Percentiles rank a stretch among this genome's conserved stretches.
phyloP scores from a whole-genome alignment of 2,329 filamentous ascomycete genomes.

The Berkeleyomyces rouxiae region DNA sequence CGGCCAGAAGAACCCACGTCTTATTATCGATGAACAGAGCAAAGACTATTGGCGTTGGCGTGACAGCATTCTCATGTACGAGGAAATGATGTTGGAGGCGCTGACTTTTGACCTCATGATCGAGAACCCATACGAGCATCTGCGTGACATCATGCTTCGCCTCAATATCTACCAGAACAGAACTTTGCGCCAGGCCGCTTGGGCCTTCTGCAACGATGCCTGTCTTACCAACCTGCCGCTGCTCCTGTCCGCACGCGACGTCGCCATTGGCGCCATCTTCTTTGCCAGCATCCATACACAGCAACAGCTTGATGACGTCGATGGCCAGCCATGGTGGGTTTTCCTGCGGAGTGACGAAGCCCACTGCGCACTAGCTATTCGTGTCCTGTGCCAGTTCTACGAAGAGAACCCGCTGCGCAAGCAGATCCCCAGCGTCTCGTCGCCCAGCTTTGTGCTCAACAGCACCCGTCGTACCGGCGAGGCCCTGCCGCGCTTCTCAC shows the following conservation, averaged over 20 bases:
- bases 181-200: constrained; percentile 65
- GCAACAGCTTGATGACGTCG: constrained; percentile 58
- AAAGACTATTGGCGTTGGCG: constrained; percentile 98
- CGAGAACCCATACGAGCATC: constrained; percentile 69
- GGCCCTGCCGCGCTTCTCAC: background rate
- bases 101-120: constrained; percentile 89
- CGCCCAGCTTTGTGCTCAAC: constrained; percentile 39
- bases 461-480: constrained; percentile 29
- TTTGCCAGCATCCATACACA: constrained; percentile 64
- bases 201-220: constrained; percentile 88
- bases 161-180: constrained; percentile 66
- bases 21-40: constrained; percentile 87
- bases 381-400: constrained; percentile 56
- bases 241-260: constrained; percentile 59
- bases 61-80: constrained; percentile 80
- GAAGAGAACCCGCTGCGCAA: constrained; percentile 45
- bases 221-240: constrained; percentile 73
- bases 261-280: constrained; percentile 75
- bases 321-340: constrained; percentile 77
- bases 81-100: constrained; percentile 80
- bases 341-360: constrained; percentile 53
- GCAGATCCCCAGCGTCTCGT: constrained; percentile 32
- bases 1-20: constrained; percentile 80
- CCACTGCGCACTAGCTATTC: constrained; percentile 56
- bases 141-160: constrained; percentile 65